Evolutionary conservation across 306 rosid genomes (phyloP).

Genomic region (Prosopis cineraria): DNA sequence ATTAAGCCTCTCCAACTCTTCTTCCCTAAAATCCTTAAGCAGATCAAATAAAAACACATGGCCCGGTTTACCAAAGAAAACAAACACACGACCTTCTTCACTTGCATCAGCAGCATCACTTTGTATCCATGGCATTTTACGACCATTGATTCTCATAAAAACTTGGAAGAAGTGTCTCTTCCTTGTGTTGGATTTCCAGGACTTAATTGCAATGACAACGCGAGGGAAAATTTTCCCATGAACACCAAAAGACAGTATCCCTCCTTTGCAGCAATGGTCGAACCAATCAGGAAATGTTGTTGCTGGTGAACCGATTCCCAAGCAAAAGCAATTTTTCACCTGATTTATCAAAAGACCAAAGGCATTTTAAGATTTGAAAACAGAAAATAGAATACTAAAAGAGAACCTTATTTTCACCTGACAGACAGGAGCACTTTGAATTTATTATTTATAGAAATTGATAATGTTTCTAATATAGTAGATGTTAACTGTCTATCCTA

Average conservation of each 20-base stretch:
- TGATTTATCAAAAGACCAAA: neutral
- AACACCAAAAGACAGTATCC: neutral
- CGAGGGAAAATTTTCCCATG: neutral
- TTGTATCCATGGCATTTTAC: neutral
- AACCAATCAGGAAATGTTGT: neutral
- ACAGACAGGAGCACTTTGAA: no score
- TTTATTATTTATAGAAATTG: no score
- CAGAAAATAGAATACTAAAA: no score
- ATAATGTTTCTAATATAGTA: no score
- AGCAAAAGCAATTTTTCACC: neutral
- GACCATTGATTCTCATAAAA: neutral
- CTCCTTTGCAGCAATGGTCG: neutral
- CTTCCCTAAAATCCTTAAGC: neutral
- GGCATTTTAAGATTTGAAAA: neutral
- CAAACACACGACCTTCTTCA: no score
- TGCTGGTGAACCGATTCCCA: neutral
- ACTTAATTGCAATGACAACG: neutral
- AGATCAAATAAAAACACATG: constrained; percentile 9
- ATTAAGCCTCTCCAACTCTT: neutral
- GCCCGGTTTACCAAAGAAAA: neutral
- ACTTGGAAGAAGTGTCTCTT: neutral
- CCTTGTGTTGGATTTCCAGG: neutral
- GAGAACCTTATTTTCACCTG: no score
- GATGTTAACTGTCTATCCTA: no score
- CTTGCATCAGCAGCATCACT: neutral